Conservation (phyloP, 306 rosid species). For the Rosa lucieae region DNA sequence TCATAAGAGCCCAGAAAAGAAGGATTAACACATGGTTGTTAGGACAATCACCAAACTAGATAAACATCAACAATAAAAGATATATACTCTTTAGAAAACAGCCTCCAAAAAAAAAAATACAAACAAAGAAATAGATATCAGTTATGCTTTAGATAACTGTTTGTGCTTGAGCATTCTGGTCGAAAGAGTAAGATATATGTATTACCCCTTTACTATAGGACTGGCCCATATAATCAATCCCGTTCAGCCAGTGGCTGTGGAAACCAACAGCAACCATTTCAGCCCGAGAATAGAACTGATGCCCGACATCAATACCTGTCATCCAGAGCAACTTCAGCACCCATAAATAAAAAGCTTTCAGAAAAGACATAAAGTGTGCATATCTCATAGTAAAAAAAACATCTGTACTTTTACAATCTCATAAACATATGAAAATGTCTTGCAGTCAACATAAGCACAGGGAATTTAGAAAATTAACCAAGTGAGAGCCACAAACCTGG, state of each 20-base stretch:
- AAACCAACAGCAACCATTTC: conserved; percentile 97
- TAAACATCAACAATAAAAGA: not conserved
- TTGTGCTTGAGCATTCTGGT: not conserved
- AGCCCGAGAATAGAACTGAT: conserved; percentile 93
- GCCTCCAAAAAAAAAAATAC: not conserved
- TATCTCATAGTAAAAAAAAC: not conserved
- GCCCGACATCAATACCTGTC: conserved; percentile 83
- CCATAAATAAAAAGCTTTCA: conserved; percentile 6
- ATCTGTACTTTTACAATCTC: not conserved
- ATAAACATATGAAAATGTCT: not conserved
- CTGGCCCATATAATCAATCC: conserved; percentile 83
- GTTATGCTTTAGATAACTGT: not conserved
- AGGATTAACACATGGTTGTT: not conserved
- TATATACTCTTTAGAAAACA: too few species aligned
- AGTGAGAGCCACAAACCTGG: conserved; percentile 64
- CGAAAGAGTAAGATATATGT: conserved; percentile 7
- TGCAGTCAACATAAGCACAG: not conserved
- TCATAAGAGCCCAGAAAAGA: not conserved
- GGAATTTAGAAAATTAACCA: conserved; percentile 5
- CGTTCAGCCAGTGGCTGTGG: conserved; percentile 95
- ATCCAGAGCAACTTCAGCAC: conserved; percentile 29
- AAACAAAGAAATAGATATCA: not conserved
- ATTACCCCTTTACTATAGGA: conserved; percentile 68
- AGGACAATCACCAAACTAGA: not conserved
- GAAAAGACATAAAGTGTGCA: not conserved